Base-by-base conservation (phyloP, 1,284 basidiomycete species). In the Heterobasidion occidentale region DNA sequence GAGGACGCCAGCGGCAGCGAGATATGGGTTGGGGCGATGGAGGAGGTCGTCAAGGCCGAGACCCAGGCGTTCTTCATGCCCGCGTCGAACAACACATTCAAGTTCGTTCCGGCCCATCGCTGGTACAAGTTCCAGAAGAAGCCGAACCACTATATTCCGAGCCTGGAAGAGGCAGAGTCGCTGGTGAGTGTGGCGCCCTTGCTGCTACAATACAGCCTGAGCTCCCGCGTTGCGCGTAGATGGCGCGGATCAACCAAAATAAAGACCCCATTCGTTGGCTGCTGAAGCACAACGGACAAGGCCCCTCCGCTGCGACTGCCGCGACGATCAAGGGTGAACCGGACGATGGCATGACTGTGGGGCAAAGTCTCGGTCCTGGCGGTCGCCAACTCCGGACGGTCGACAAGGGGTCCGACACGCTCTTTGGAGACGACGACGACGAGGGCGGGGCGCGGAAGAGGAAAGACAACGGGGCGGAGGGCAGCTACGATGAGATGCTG, bases 111-210 rank as follows among this genome's bases (percentile, higher is more conserved):
- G 17, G 84, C 88, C 4, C 83, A 92, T 67, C 79, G 92, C 51
- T 94, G 89, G 87, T 94, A 94, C 75, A 91, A 91, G 70, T 93
- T 94, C 67, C 88, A 89, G 71, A 91, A 90, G 74, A 86, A 84
- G 63, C 79, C 88, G 48, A 85, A 84, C 59, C 83, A 90, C 64
- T 76, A 81, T 62, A 76, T 90, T 36, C 83, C 88, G 47, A 80
- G 79, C 52, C 65, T 81, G 46, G 83, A 86, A 60, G 88, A 91
- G 67, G 88, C 88, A 14, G 85, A 88, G 65, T 77, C 80, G 50
- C 74, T 91, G 67, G 90, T 92, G 71, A 66, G 77, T 68, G 27
- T 12, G 11, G 7, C 36, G 19, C 33, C 45, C 62, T 69, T 64
- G 69, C 27, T 27, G 27, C 27, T 27, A 4, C 27, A 42, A 42